phyloP scores from a whole-genome alignment of 2,329 filamentous ascomycete genomes.

The Septoria linicola region DNA sequence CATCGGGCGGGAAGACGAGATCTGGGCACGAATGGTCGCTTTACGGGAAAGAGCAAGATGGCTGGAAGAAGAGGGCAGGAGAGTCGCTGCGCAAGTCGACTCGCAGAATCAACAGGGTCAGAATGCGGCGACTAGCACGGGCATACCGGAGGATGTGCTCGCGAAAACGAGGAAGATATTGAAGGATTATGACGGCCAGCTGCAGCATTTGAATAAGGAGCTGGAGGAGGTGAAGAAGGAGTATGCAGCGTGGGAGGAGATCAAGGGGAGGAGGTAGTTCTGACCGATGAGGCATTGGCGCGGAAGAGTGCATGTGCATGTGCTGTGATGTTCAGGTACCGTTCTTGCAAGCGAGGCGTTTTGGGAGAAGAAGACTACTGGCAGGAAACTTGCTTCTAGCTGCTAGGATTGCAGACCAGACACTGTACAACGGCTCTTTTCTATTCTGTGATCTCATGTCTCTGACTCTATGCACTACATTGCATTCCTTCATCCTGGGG shows the following conservation, averaged over 20 bases:
- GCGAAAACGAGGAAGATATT: constrained; percentile 75
- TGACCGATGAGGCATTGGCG: background rate
- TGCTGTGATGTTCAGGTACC: too few species aligned
- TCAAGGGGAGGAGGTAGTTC: constrained; percentile 20
- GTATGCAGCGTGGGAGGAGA: constrained; percentile 55
- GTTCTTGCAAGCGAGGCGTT: too few species aligned
- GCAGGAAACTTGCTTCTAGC: too few species aligned
- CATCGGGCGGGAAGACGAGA: constrained; percentile 74
- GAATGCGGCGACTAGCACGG: constrained; percentile 50
- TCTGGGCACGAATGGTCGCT: constrained; percentile 78
- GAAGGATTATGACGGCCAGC: constrained; percentile 77
- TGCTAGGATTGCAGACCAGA: too few species aligned
- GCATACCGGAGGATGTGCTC: constrained; percentile 68
- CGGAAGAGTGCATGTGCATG: too few species aligned
- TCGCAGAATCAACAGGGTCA: constrained; percentile 45
- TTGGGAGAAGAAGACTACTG: too few species aligned
- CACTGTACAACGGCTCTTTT: too few species aligned
- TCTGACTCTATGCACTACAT: too few species aligned
- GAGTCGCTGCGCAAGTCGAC: constrained; percentile 53
- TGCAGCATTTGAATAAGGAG: constrained; percentile 70
- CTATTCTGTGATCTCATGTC: too few species aligned
- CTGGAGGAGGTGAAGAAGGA: constrained; percentile 59
- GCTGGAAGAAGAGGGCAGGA: constrained; percentile 71
- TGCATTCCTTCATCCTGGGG: background rate
- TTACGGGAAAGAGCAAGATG: constrained; percentile 70